These are phyloP conservation scores for Diaporthe batatas DNA, from an alignment of 2,329 filamentous ascomycete genomes.

Conservation along the genomic window DNA sequence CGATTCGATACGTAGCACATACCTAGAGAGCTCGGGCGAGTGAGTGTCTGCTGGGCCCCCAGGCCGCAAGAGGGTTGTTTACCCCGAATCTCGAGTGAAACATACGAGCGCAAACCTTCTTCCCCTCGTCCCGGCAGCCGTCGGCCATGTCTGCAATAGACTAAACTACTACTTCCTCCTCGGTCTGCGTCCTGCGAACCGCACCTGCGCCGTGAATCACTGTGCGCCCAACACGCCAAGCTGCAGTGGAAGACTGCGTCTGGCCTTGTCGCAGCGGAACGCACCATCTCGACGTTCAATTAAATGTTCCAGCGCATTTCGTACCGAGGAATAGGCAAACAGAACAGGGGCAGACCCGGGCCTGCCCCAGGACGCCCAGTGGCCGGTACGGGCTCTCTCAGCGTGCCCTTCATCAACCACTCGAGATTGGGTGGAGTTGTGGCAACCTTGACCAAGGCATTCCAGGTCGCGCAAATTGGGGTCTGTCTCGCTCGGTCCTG, in stretches of 20 bases:
- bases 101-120: constrained; percentile 38
- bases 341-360: constrained; percentile 24
- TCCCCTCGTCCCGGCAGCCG: constrained; percentile 32
- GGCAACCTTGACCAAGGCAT: constrained; percentile 42
- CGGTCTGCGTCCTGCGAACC: constrained; percentile 20
- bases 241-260: constrained; percentile 8
- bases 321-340: constrained; percentile 9
- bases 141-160: background rate
- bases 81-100: constrained; percentile 38
- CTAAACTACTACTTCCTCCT: constrained; percentile 15
- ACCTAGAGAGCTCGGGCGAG: too few species aligned
- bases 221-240: constrained; percentile 34
- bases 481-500: constrained; percentile 42
- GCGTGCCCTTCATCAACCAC: constrained; percentile 34
- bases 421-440: constrained; percentile 42
- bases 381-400: constrained; percentile 21
- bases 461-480: constrained; percentile 42
- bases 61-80: constrained; percentile 16
- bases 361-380: background rate
- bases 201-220: constrained; percentile 24
- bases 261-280: constrained; percentile 28
- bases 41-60: constrained; percentile 19
- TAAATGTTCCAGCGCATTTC: constrained; percentile 16
- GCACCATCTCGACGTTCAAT: constrained; percentile 21
- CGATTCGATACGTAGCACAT: background rate